These are phyloP conservation scores for Bromus sterilis DNA, from an alignment of 176 grass and related monocot species.

Conservation along the genomic window DNA sequence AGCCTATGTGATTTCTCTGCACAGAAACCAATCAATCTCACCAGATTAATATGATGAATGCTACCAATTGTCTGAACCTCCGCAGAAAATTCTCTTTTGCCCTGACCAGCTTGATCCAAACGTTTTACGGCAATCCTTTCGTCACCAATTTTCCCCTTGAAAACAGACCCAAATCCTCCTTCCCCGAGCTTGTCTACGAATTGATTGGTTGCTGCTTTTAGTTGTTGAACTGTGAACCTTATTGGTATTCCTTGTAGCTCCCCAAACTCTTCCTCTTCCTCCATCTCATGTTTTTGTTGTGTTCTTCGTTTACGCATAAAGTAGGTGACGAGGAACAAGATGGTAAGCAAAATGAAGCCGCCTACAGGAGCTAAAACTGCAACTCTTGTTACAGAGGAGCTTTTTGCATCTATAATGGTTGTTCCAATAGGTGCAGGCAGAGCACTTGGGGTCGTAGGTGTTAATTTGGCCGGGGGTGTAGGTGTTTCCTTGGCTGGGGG, in stretches of 20 bases:
- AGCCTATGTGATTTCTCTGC: not conserved
- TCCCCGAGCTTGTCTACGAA: conserved; percentile 6
- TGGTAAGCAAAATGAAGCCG: not conserved
- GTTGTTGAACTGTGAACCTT: conserved; percentile 20
- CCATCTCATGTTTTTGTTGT: fast-evolving
- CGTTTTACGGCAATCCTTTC: conserved; percentile 18
- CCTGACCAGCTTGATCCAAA: conserved; percentile 19
- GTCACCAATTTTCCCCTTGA: not conserved
- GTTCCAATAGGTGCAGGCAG: not conserved
- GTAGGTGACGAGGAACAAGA: not conserved
- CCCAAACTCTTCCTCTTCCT: not conserved
- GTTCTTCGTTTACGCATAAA: not conserved
- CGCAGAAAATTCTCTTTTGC: conserved; percentile 32
- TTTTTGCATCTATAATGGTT: not conserved
- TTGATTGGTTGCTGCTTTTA: not conserved
- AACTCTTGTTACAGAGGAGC: not conserved
- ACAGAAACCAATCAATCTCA: not conserved
- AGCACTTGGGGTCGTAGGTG: not conserved
- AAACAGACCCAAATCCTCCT: conserved; percentile 32
- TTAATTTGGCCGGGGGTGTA: not conserved
- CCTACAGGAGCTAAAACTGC: not conserved
- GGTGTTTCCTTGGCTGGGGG: too few relatives aligned
- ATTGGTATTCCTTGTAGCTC: not conserved
- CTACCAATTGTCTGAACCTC: conserved; percentile 43
- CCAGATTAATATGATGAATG: conserved; percentile 20